Evolutionary conservation across 2,329 filamentous ascomycete species (phyloP).

Genomic region (Aspergillus sp.): DNA sequence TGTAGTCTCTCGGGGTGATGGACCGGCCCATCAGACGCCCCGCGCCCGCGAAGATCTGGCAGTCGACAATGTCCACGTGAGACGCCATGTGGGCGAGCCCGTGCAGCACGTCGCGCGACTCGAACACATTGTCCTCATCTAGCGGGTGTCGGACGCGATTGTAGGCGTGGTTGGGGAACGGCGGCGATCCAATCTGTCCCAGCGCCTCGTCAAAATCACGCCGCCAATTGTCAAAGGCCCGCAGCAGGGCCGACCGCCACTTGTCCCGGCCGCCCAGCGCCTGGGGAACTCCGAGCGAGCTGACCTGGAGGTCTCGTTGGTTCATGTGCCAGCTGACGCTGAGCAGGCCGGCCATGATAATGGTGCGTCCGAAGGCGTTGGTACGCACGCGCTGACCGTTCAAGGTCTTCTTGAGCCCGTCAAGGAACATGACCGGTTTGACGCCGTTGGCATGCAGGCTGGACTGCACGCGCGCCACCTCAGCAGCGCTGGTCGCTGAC

Average conservation of each 20-base stretch:
- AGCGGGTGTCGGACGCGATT: slow-evolving; percentile 33
- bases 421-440: slow-evolving; percentile 82
- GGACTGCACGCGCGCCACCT: slow-evolving; percentile 80
- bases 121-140: slow-evolving; percentile 72
- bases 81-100: slow-evolving; percentile 97
- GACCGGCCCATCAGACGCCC: slow-evolving; percentile 80
- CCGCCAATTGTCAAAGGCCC: slow-evolving; percentile 93
- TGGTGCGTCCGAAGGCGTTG: slow-evolving; percentile 88
- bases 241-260: slow-evolving; percentile 81
- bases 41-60: slow-evolving; percentile 90
- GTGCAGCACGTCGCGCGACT: slow-evolving; percentile 85
- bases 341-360: slow-evolving; percentile 89
- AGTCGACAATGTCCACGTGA: slow-evolving; percentile 96
- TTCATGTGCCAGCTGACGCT: slow-evolving; percentile 98
- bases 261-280: slow-evolving; percentile 84
- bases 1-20: slow-evolving; percentile 79
- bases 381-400: slow-evolving; percentile 83
- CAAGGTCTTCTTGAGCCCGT: slow-evolving; percentile 85
- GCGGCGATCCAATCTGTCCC: slow-evolving; percentile 45
- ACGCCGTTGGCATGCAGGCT: slow-evolving; percentile 77
- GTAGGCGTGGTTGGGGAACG: slow-evolving; percentile 21
- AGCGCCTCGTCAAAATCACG: slow-evolving; percentile 83
- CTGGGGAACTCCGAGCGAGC: slow-evolving; percentile 75
- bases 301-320: slow-evolving; percentile 89
- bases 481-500: slow-evolving; percentile 83